Evolutionary conservation across 208 protist species (phyloP).

Genomic region (Angomonas deanei): DNA sequence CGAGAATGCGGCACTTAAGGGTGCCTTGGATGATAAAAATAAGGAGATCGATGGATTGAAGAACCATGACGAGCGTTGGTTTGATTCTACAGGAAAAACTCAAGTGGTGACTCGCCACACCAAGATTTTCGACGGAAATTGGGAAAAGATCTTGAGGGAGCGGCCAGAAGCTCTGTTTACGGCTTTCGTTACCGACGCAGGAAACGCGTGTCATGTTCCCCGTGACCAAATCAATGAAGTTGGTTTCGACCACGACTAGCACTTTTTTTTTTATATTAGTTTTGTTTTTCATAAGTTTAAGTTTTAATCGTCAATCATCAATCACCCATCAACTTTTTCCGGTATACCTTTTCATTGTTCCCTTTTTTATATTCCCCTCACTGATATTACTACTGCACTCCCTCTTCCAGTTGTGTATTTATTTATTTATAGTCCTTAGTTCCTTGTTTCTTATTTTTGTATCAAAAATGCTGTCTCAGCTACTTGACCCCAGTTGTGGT

Average conservation of each 20-base stretch:
- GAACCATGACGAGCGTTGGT: slow-evolving; percentile 21
- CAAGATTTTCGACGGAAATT: slow-evolving; percentile 64
- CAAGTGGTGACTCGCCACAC: slow-evolving; percentile 41
- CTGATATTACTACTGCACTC: too few relatives aligned
- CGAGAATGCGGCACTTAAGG: not conserved
- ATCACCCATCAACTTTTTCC: too few relatives aligned
- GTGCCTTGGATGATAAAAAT: not conserved
- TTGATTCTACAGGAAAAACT: slow-evolving; percentile 20
- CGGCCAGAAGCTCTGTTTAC: slow-evolving; percentile 53
- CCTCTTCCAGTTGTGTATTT: not conserved
- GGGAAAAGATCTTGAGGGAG: slow-evolving; percentile 35
- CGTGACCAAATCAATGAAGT: slow-evolving; percentile 43
- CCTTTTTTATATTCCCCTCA: too few relatives aligned
- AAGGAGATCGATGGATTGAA: slow-evolving; percentile 25
- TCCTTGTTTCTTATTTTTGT: not conserved
- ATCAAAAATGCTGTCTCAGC: too few relatives aligned
- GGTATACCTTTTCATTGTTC: too few relatives aligned
- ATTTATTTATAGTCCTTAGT: not conserved
- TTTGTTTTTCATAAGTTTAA: slow-evolving; percentile 8
- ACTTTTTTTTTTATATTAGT: slow-evolving; percentile 2
- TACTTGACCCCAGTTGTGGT: slow-evolving; percentile 14
- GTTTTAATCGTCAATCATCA: not conserved
- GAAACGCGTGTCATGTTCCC: slow-evolving; percentile 60
- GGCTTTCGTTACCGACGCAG: slow-evolving; percentile 53
- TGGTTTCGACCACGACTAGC: slow-evolving; percentile 31